These are phyloP conservation scores for Coemansia sp. DNA, from an alignment of 192 early-diverging fungal genomes.

Conservation along the genomic window DNA sequence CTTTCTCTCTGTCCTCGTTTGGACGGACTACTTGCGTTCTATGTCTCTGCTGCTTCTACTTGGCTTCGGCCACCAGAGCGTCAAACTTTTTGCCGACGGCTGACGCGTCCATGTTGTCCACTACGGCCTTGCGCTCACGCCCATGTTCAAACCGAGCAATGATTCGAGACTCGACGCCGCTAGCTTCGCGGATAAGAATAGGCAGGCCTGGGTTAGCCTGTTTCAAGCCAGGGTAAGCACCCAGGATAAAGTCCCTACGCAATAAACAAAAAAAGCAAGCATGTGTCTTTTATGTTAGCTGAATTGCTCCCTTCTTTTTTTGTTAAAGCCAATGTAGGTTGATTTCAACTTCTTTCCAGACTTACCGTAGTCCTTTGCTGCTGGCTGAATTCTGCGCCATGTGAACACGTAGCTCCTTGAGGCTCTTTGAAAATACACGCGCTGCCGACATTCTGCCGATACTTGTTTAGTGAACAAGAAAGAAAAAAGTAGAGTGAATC, in stretches of 20 bases:
- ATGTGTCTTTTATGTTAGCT: too few relatives aligned
- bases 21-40: too few relatives aligned
- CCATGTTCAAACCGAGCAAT: conserved; percentile 89
- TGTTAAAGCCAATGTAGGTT: not conserved
- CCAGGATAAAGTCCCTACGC: conserved; percentile 77
- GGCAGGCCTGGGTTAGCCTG: conserved; percentile 83
- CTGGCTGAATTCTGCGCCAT: conserved; percentile 75
- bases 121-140: conserved; percentile 69
- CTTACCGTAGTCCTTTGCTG: conserved; percentile 76
- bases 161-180: conserved; percentile 75
- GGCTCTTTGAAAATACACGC: conserved; percentile 55
- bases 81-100: conserved; percentile 73
- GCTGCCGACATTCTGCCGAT: conserved; percentile 17
- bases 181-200: conserved; percentile 86
- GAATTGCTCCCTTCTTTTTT: not conserved
- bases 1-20: too few relatives aligned
- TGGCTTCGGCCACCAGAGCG: conserved; percentile 55
- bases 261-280: not conserved
- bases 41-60: too few relatives aligned
- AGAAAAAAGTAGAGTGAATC: not conserved
- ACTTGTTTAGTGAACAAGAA: not conserved
- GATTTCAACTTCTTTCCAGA: not conserved
- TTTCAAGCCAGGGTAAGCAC: conserved; percentile 79
- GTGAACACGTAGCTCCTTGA: conserved; percentile 91
- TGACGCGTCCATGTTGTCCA: conserved; percentile 68